These are phyloP conservation scores for Aspergillus hancockii DNA, from an alignment of 495 filamentous ascomycete species.

Conservation along the genomic window DNA sequence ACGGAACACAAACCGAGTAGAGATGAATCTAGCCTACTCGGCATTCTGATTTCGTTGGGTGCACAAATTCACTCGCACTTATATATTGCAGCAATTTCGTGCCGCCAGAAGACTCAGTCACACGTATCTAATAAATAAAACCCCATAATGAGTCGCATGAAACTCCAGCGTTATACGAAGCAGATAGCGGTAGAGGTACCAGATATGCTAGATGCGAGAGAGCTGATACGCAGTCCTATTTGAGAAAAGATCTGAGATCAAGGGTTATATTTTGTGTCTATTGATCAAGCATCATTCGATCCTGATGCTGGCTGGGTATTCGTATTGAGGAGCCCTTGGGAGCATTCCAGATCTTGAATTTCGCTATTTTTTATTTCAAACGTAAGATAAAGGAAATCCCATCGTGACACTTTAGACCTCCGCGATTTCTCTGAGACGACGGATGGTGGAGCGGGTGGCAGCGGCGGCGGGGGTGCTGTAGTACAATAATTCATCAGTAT, in stretches of 20 bases:
- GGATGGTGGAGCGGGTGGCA: slow-evolving; percentile 94
- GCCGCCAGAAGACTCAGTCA: slow-evolving; percentile 21
- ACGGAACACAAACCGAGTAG: background rate
- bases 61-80: slow-evolving; percentile 6
- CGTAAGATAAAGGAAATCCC: slow-evolving; percentile 48
- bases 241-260: slow-evolving; percentile 18
- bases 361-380: slow-evolving; percentile 48
- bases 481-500: slow-evolving; percentile 24
- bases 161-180: background rate
- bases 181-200: background rate
- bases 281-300: slow-evolving; percentile 14
- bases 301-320: slow-evolving; percentile 4
- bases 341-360: slow-evolving; percentile 38
- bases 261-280: slow-evolving; percentile 27
- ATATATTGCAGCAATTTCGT: background rate
- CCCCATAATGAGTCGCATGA: background rate
- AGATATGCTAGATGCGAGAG: background rate
- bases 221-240: slow-evolving; percentile 1
- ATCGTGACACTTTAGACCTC: slow-evolving; percentile 73
- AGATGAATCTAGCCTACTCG: background rate
- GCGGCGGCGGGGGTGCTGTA: slow-evolving; percentile 90
- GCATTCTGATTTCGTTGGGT: background rate
- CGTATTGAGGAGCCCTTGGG: slow-evolving; percentile 23
- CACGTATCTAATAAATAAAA: slow-evolving; percentile 5
- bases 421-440: slow-evolving; percentile 95